Evolutionary conservation across 1,139 yeast species (phyloP).

Genomic region (Spathaspora sp.): DNA sequence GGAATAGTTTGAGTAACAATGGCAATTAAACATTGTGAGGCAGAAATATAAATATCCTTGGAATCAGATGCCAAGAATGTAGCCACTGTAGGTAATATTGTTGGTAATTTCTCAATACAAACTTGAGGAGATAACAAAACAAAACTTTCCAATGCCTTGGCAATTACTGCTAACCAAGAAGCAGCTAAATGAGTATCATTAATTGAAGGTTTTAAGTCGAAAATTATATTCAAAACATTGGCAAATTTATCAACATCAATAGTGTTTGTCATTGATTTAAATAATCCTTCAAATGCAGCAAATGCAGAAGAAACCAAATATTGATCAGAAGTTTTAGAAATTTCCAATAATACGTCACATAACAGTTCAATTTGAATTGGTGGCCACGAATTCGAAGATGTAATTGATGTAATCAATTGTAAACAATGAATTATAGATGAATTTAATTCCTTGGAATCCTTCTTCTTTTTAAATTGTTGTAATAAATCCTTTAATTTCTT

Average conservation of each 20-base stretch:
- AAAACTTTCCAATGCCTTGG: constrained; percentile 78
- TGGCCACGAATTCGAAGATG: constrained; percentile 84
- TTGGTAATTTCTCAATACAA: constrained; percentile 58
- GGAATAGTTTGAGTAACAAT: constrained; percentile 66
- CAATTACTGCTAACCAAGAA: constrained; percentile 92
- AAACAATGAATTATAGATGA: constrained; percentile 71
- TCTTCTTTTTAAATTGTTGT: constrained; percentile 23
- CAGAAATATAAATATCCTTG: constrained; percentile 67
- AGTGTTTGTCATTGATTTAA: constrained; percentile 68
- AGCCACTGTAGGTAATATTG: constrained; percentile 55
- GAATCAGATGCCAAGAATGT: constrained; percentile 67
- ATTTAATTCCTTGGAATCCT: constrained; percentile 45
- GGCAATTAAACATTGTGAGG: constrained; percentile 85
- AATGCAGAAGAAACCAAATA: constrained; percentile 79
- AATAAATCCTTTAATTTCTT: constrained; percentile 51
- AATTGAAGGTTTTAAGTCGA: constrained; percentile 76
- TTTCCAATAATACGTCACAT: constrained; percentile 72
- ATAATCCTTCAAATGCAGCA: constrained; percentile 81
- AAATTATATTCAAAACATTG: constrained; percentile 65
- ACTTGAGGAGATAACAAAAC: constrained; percentile 56
- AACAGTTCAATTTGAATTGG: constrained; percentile 62
- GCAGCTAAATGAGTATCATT: constrained; percentile 87
- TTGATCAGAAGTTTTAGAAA: constrained; percentile 83
- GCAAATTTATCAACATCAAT: constrained; percentile 62
- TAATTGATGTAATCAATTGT: constrained; percentile 68